Base-by-base conservation (phyloP, 345 rosid genomes). In the Noccaea caerulescens region DNA sequence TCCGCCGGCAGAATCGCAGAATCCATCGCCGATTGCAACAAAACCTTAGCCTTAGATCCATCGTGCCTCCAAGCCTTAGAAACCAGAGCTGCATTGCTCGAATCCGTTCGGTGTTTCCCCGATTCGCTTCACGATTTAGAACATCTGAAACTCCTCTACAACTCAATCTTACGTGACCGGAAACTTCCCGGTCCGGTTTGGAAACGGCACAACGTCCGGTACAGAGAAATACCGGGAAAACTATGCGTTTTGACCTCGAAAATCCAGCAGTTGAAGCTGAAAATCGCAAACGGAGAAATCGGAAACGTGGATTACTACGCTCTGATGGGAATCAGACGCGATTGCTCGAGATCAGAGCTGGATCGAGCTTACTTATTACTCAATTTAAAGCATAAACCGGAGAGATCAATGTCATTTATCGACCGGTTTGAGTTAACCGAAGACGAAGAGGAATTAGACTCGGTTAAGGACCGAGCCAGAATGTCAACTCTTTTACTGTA, bases 121-220 rank as follows among this genome's bases (percentile, higher is more conserved):
- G 99, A 95, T 60, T 85, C 90, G 55, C 82, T 95, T 14, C 99
- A 95, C 36, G 99, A 95, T 55, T 84, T 95, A 3, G 99, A 95
- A 68, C 99, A 95, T 79, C 65, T 95, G 58, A 95, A 95, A 43
- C 87, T 95, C 11, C 75, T 95, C 23, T 95, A 86, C 75, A 95
- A 95, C 72, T 87, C 99, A 7, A 86, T 95, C 53, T 68, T 92
- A 55, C 86, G 99, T 0, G 98, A 92, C n/a, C 72, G 98, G 77
- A 92, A 90, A 75, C 92, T 95, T 2, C 99, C 98, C 2, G 99
- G 99, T 41, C 99, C 99, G 33, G 93, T 82, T 42, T 95, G 99
- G 99, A 95, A 95, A 83, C 84, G 88, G 41, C 99, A 92, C 66
- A 80, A 87, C 1, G 96, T 92, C 27, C 81, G 88, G 62, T 95